These are phyloP conservation scores for Clarireedia sp. DNA, from an alignment of 2,329 filamentous ascomycete genomes.

Conservation along the genomic window DNA sequence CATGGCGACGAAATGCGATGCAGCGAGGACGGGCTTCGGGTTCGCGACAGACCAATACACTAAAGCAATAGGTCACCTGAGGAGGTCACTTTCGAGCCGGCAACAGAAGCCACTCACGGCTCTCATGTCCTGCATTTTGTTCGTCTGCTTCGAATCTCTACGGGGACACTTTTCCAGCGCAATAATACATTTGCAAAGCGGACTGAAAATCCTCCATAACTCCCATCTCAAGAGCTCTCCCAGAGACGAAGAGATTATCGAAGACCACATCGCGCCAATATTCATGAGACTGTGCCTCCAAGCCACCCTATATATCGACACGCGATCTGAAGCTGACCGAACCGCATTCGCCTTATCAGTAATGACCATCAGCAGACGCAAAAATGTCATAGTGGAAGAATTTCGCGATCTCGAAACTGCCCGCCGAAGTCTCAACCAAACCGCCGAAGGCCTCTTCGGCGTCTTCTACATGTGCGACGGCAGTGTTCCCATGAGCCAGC, in stretches of 20 bases:
- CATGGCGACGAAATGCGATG: slow-evolving; percentile 5
- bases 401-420: slow-evolving; percentile 23
- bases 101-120: slow-evolving; percentile 21
- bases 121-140: slow-evolving; percentile 26
- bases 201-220: slow-evolving; percentile 23
- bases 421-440: slow-evolving; percentile 17
- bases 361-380: slow-evolving; percentile 10
- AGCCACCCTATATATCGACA: slow-evolving; percentile 26
- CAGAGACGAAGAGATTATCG: slow-evolving; percentile 16
- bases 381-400: slow-evolving; percentile 12
- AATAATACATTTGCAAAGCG: slow-evolving; percentile 26
- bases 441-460: slow-evolving; percentile 22
- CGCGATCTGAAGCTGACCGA: slow-evolving; percentile 14
- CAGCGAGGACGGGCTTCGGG: slow-evolving; percentile 7
- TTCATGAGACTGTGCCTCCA: slow-evolving; percentile 24
- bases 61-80: slow-evolving; percentile 24
- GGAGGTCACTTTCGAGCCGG: slow-evolving; percentile 18
- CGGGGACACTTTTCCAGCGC: slow-evolving; percentile 24
- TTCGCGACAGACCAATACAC: slow-evolving; percentile 26
- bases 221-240: slow-evolving; percentile 6
- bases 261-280: slow-evolving; percentile 20
- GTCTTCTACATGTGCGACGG: slow-evolving; percentile 20
- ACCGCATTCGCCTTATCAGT: slow-evolving; percentile 17
- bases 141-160: slow-evolving; percentile 27
- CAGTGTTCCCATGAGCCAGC: slow-evolving; percentile 12